Conservation (phyloP, 441 rosid genomes). For the Erysimum cheiri region DNA sequence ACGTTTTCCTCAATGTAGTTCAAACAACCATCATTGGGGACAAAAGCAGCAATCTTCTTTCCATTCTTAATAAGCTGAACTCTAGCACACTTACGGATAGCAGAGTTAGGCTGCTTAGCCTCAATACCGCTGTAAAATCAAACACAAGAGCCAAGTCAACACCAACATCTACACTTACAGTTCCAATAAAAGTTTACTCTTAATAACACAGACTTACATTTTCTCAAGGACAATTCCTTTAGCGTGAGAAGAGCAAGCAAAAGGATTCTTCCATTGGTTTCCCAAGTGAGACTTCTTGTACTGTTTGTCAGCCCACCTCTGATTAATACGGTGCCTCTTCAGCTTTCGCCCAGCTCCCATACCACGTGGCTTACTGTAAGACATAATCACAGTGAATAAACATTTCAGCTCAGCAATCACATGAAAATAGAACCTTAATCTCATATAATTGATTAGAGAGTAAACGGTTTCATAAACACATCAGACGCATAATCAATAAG, state of each 20-base stretch:
- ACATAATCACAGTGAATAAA: not conserved
- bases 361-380: conserved; percentile 59
- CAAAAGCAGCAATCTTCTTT: conserved; percentile 71
- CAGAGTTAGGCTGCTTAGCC: conserved; percentile 74
- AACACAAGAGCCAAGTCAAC: not conserved
- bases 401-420: not conserved
- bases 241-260: conserved; percentile 61
- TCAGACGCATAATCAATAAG: not conserved
- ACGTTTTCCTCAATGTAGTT: conserved; percentile 70
- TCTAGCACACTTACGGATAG: conserved; percentile 55
- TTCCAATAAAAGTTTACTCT: not conserved
- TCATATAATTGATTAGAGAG: not conserved
- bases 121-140: conserved; percentile 54
- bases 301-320: conserved; percentile 64
- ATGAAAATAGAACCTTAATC: not conserved
- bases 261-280: conserved; percentile 66
- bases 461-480: not conserved
- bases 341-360: conserved; percentile 70
- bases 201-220: conserved; percentile 36
- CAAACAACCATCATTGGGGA: conserved; percentile 72
- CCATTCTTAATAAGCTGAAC: conserved; percentile 62
- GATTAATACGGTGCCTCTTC: conserved; percentile 48
- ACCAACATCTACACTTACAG: not conserved
- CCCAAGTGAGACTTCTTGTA: conserved; percentile 61
- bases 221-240: conserved; percentile 66